These are phyloP conservation scores for Actinomucor elegans DNA, from an alignment of 371 early-diverging fungal species.

Conservation along the genomic window DNA sequence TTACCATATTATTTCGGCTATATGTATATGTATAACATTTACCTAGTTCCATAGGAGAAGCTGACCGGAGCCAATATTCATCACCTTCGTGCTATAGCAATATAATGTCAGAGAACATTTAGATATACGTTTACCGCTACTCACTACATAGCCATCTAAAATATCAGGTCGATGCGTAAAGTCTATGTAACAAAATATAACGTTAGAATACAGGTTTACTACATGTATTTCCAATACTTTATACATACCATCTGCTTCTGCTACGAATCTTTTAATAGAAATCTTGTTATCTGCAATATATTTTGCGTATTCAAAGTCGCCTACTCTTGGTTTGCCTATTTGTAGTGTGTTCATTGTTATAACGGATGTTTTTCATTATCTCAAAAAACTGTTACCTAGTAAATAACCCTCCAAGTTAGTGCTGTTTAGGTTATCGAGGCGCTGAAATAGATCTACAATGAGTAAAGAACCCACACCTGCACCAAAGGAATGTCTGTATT, in stretches of 20 bases:
- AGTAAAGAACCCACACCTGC: slow-evolving; percentile 19
- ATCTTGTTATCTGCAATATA: slow-evolving; percentile 11
- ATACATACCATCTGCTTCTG: slow-evolving; percentile 14
- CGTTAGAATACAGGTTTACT: too few species aligned
- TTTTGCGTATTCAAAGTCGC: slow-evolving; percentile 14
- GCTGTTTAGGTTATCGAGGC: neutral
- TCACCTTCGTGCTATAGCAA: slow-evolving; percentile 15
- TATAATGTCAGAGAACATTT: neutral
- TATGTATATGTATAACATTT: too few species aligned
- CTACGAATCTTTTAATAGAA: neutral
- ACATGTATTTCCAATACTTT: too few species aligned
- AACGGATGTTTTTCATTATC: too few species aligned
- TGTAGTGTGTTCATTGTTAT: neutral
- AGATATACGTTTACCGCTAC: neutral
- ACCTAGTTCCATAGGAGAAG: neutral
- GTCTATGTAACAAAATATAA: too few species aligned
- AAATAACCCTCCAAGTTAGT: slow-evolving; percentile 9
- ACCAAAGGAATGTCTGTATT: slow-evolving; percentile 22
- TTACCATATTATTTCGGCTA: too few species aligned
- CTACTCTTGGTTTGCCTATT: slow-evolving; percentile 19
- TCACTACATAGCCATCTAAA: slow-evolving; percentile 19
- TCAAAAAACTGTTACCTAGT: too few species aligned
- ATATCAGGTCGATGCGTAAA: slow-evolving; percentile 3
- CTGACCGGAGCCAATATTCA: slow-evolving; percentile 20
- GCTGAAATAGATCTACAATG: slow-evolving; percentile 8